These are phyloP conservation scores for Ogataea minuta DNA, from an alignment of 805 yeast species.

Conservation along the genomic window DNA sequence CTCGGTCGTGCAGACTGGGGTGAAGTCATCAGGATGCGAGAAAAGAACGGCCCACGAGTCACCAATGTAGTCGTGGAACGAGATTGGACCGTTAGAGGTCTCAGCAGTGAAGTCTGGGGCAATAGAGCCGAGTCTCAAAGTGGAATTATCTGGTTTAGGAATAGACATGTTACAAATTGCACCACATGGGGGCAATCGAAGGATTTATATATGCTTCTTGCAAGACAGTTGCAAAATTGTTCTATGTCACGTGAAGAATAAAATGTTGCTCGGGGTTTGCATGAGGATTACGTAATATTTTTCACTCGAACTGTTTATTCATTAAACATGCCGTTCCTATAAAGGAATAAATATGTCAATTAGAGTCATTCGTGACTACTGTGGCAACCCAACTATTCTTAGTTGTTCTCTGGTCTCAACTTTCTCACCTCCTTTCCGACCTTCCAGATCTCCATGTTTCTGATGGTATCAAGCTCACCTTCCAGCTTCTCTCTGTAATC, in stretches of 20 bases:
- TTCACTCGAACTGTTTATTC: constrained; percentile 40
- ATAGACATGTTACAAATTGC: constrained; percentile 35
- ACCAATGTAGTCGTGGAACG: constrained; percentile 62
- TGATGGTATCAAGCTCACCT: constrained; percentile 87
- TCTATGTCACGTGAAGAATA: constrained; percentile 18
- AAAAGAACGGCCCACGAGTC: constrained; percentile 64
- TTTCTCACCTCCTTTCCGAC: constrained; percentile 99
- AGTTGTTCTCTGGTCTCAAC: constrained; percentile 98
- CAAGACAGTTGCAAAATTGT: constrained; percentile 11
- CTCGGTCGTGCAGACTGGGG: constrained; percentile 80
- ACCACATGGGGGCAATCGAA: background rate
- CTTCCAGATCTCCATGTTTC: constrained; percentile 98
- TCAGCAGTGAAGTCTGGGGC: constrained; percentile 70
- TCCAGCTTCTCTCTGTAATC: constrained; percentile 97
- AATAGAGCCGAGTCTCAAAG: constrained; percentile 53
- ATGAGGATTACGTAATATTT: too few species aligned
- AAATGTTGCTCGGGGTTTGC: too few species aligned
- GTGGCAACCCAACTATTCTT: constrained; percentile 27
- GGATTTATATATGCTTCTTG: constrained; percentile 5
- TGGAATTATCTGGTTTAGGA: constrained; percentile 38
- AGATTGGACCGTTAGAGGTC: constrained; percentile 60
- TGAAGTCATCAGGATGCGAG: constrained; percentile 76
- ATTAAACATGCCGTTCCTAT: constrained; percentile 41
- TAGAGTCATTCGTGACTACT: constrained; percentile 9
- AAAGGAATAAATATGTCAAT: constrained; percentile 14